Conservation (phyloP, 1,284 basidiomycete species). For the Fistulinella cinereoalba region DNA sequence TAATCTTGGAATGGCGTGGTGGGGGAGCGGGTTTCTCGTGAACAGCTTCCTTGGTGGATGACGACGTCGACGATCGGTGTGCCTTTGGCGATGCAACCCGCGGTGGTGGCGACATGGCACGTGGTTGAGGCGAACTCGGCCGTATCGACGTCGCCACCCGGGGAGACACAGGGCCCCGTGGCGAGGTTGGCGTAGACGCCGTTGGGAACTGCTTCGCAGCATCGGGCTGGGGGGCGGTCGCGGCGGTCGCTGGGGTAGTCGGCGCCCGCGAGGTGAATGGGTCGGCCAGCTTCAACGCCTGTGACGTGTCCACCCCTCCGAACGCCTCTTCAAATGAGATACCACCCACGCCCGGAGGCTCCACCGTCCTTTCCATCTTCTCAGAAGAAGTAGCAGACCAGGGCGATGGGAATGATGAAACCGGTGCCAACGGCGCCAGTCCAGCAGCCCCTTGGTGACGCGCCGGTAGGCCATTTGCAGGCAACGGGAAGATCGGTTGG, state of each 20-base stretch:
- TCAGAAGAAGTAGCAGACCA: conserved; percentile 17
- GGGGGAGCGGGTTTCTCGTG: conserved; percentile 52
- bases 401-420: conserved; percentile 39
- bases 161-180: conserved; percentile 35
- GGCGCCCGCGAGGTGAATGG: conserved; percentile 31
- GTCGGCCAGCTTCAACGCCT: conserved; percentile 42
- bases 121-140: conserved; percentile 44
- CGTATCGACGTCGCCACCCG: conserved; percentile 31
- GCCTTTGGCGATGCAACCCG: conserved; percentile 52
- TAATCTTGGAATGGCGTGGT: conserved; percentile 65
- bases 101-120: conserved; percentile 50
- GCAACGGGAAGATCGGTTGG: conserved; percentile 14
- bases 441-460: no score
- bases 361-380: conserved; percentile 13
- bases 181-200: conserved; percentile 38
- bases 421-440: no score
- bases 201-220: conserved; percentile 21
- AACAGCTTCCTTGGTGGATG: conserved; percentile 47
- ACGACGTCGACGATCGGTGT: conserved; percentile 52
- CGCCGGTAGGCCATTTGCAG: no score
- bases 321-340: conserved; percentile 64
- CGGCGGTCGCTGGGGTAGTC: conserved; percentile 22
- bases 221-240: conserved; percentile 30
- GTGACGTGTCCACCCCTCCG: conserved; percentile 45
- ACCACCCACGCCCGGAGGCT: conserved; percentile 19